Base-by-base conservation (phyloP, 768 basidiomycete genomes). In the Pisolithus orientalis region DNA sequence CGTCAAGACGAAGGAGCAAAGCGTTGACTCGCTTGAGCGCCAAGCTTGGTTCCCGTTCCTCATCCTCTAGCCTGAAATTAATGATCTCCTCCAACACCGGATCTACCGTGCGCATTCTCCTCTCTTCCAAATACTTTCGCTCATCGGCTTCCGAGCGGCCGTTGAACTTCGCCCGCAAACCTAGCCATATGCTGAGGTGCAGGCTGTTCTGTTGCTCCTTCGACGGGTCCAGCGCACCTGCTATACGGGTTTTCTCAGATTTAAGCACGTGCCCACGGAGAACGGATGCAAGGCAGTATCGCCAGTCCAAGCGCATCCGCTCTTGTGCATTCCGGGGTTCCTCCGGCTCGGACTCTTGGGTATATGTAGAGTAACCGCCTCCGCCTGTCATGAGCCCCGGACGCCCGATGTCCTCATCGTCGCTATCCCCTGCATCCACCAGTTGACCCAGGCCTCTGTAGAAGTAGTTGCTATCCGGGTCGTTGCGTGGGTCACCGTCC, bases 241-340 rank as follows among this genome's bases (percentile, higher is more conserved):
- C 87, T 54, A 97, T 94, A 52, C 96, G 83, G 25, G 88, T 89
- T 71, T 93, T 96, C 72, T 98, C 96, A 0, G 91, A 88, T 65
- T 87, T 91, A 57, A 99, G 80, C 10, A 99, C 93, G 61, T 98
- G 94, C 9, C 96, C 94, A 29, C 83, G 82, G 44, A 99, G 77
- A 25, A 98, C 95, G 29, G 94, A 95, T 11, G 90, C 82, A 31
- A 98, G 81, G 84, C 97, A 87, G 16, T 87, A 87, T 68, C 94
- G 93, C 96, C 96, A 98, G 69, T 96, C 94, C 45, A 94, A 69
- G 27, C 94, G 77, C 60, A 93, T 89, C 55, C 80, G 77, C 62
- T 92, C 87, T 60, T 88, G 82, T 49, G 77, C 73, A 2, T 87
- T 85, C 39, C 82, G 79, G 25, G 87, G 84, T 53, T 84, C 77